Evolutionary conservation across 2,329 filamentous ascomycete species (phyloP).

Genomic region (Fusarium nanum): DNA sequence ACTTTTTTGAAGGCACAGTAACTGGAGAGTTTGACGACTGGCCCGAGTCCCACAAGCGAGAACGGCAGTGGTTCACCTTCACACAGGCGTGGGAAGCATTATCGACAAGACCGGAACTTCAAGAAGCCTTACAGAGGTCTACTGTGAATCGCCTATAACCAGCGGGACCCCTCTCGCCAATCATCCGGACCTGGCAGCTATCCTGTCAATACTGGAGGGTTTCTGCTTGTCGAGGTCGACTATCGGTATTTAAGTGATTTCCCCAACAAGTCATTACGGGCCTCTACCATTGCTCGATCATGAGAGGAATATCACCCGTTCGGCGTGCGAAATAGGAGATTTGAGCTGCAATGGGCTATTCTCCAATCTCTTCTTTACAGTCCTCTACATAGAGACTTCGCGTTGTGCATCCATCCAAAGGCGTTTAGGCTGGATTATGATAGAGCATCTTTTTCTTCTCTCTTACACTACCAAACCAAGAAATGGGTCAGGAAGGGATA

Average conservation of each 20-base stretch:
- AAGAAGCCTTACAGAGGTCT: slow-evolving; percentile 87
- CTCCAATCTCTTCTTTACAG: slow-evolving; percentile 24
- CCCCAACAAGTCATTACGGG: background rate
- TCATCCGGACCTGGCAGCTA: background rate
- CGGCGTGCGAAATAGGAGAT: slow-evolving; percentile 4
- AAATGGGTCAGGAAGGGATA: slow-evolving; percentile 38
- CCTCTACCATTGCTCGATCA: slow-evolving; percentile 9
- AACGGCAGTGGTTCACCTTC: slow-evolving; percentile 90
- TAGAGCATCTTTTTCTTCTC: slow-evolving; percentile 45
- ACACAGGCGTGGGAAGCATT: slow-evolving; percentile 82
- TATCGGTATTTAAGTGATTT: background rate
- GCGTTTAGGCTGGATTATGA: slow-evolving; percentile 50
- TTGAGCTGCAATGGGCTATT: slow-evolving; percentile 9
- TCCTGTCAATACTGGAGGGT: background rate
- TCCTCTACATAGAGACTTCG: slow-evolving; percentile 34
- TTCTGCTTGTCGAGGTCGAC: background rate
- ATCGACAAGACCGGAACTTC: slow-evolving; percentile 82
- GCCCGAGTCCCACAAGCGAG: slow-evolving; percentile 94
- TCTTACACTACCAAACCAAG: slow-evolving; percentile 41
- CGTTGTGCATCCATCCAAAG: slow-evolving; percentile 45
- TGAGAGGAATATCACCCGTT: slow-evolving; percentile 26
- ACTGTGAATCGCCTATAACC: slow-evolving; percentile 66
- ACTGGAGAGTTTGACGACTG: slow-evolving; percentile 85
- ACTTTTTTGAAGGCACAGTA: slow-evolving; percentile 90
- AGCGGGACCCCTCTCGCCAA: slow-evolving; percentile 5